A percentile compares a stretch with the other conserved stretches of the same genome.
Conservation (phyloP, 169 alveolate species). For the Perkinsus chesapeaki region DNA sequence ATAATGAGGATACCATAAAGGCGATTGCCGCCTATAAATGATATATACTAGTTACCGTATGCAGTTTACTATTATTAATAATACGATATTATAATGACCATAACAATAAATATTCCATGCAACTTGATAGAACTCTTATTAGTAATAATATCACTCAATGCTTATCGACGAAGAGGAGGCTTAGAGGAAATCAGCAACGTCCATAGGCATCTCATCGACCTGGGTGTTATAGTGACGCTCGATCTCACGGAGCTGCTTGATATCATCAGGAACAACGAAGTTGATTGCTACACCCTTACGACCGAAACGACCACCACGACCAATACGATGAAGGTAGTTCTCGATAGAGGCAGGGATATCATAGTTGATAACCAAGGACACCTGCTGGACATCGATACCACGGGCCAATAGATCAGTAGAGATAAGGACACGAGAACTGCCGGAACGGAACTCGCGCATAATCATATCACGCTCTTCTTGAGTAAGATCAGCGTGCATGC, state of each 20-base stretch:
- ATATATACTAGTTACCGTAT: not conserved
- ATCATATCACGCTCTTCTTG: constrained; percentile 93
- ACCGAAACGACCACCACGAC: constrained; percentile 99
- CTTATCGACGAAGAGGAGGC: not conserved
- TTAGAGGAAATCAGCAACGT: constrained; percentile 66
- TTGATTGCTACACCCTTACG: constrained; percentile 99
- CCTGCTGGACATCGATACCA: constrained; percentile 98
- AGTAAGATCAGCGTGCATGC: constrained; percentile 94
- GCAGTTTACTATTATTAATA: not conserved
- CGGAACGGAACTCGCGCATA: constrained; percentile 95
- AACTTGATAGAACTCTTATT: not conserved
- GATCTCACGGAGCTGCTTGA: constrained; percentile 84
- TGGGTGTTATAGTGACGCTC: constrained; percentile 96
- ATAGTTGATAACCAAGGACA: constrained; percentile 94
- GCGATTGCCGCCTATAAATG: not conserved
- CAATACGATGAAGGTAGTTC: constrained; percentile 95
- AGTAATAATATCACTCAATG: not conserved
- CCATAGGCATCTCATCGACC: constrained; percentile 98
- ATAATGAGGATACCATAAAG: not conserved
- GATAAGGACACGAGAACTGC: constrained; percentile 94
- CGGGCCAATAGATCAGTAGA: constrained; percentile 98
- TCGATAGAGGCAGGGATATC: constrained; percentile 94
- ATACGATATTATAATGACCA: not conserved
- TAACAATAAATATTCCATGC: not conserved
- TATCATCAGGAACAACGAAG: constrained; percentile 90